Percentiles rank a stretch among this genome's conserved stretches.
These are phyloP conservation scores for Aureobasidium sp. DNA, from an alignment of 2,329 filamentous ascomycete genomes.

Conservation along the genomic window DNA sequence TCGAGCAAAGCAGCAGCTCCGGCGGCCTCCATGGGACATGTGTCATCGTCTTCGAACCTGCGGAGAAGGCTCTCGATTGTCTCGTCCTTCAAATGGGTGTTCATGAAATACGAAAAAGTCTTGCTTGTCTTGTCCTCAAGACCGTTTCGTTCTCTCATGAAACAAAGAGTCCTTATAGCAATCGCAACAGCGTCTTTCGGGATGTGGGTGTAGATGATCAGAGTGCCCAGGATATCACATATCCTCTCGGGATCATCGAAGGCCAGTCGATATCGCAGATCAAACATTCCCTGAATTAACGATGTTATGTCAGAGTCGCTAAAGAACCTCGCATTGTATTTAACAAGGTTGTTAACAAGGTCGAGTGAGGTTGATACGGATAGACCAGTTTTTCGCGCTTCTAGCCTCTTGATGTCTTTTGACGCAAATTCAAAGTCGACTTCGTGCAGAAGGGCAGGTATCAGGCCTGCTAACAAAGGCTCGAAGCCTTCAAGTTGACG, in stretches of 20 bases:
- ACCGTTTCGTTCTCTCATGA: not conserved
- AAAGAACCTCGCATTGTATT: constrained; percentile 10
- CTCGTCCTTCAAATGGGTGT: constrained; percentile 14
- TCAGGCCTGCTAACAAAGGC: not conserved
- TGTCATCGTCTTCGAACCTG: constrained; percentile 3
- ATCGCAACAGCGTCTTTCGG: not conserved
- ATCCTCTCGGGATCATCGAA: not conserved
- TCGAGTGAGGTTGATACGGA: not conserved
- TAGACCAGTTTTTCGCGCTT: not conserved
- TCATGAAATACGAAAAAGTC: constrained; percentile 14
- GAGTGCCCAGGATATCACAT: constrained; percentile 4
- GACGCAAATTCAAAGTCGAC: not conserved
- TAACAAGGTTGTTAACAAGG: constrained; percentile 4
- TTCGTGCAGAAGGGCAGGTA: not conserved
- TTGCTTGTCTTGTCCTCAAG: constrained; percentile 12
- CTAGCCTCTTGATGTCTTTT: not conserved
- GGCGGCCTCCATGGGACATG: not conserved
- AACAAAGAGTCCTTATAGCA: not conserved
- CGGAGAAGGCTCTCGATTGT: constrained; percentile 10
- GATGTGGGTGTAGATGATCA: constrained; percentile 7
- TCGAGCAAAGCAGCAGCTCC: constrained; percentile 1
- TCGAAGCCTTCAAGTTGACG: constrained; percentile 12
- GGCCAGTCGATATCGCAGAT: not conserved
- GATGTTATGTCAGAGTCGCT: not conserved
- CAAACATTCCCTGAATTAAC: not conserved